Conservation (phyloP, 768 basidiomycete species). For the Gautieria morchelliformis region DNA sequence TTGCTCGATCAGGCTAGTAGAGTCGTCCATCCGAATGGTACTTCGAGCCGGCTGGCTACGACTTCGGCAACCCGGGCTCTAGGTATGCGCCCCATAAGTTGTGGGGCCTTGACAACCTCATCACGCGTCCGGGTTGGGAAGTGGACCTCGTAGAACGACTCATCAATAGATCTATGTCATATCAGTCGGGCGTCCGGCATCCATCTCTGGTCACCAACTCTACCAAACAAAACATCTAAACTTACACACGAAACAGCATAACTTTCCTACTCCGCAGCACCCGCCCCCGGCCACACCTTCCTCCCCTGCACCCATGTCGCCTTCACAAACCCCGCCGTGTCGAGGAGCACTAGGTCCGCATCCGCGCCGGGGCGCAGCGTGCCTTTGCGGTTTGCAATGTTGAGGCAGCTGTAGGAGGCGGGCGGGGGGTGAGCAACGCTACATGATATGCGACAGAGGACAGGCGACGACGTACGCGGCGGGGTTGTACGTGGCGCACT, state of each 20-base stretch:
- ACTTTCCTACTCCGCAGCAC: too few species aligned
- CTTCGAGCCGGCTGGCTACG: conserved; percentile 68
- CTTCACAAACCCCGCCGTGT: conserved; percentile 50
- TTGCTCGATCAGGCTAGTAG: neutral
- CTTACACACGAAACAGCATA: too few species aligned
- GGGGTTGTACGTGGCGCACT: conserved; percentile 78
- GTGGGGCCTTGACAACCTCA: conserved; percentile 45
- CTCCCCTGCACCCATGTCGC: conserved; percentile 75
- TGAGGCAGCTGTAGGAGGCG: conserved; percentile 45
- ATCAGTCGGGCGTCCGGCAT: too few species aligned
- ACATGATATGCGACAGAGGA: too few species aligned
- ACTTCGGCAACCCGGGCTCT: conserved; percentile 60
- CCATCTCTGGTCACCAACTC: too few species aligned
- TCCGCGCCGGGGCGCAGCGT: conserved; percentile 75
- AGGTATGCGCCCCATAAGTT: conserved; percentile 52
- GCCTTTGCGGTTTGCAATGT: conserved; percentile 73
- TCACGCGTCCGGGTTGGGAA: conserved; percentile 58
- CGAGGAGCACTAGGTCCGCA: conserved; percentile 75
- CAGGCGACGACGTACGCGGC: conserved; percentile 44
- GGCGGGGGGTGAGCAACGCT: too few species aligned
- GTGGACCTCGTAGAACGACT: conserved; percentile 73
- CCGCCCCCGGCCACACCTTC: conserved; percentile 57
- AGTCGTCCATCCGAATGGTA: conserved; percentile 31
- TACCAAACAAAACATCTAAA: too few species aligned
- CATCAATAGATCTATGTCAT: too few species aligned